Evolutionary conservation across 2,329 filamentous ascomycete genomes (phyloP), one percentile per base, ranked within the genome.

Genomic region (Diaporthe batatas): DNA sequence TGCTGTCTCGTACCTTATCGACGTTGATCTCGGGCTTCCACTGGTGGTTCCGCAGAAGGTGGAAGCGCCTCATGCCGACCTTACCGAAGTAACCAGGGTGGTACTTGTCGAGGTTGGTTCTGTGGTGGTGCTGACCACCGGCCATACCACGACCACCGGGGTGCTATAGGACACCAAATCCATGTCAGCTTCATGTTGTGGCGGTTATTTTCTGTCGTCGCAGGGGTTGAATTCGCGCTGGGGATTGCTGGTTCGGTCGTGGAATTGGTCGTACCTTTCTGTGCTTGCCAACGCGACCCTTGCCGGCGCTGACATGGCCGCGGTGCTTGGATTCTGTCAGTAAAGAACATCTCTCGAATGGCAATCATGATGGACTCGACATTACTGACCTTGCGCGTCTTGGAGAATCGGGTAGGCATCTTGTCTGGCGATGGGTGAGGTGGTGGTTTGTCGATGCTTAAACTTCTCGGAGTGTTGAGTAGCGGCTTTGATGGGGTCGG

Each of bases 31-130:
- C 91, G 79, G 96, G 96, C 90, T 98, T 98, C 96, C 96, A 99
- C 91, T 96, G 95, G 84, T 97, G 93, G 90, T 96, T 96, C 83
- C 92, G 90, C 83, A 94, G 92, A 88, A 96, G 95, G 91, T 98
- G 96, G 94, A 98, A 98, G 89, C 96, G 92, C 83, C 94, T 90
- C 93, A 96, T 96, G 88, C 93, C 93, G 80, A 96, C 94, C 90
- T 98, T 98, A 88, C 94, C 94, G 88, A 98, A 98, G 94, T 98
- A 98, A 94, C 96, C 96, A 77, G 96, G 95, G 84, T 97, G 94
- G 92, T 96, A 97, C 87, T 96, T 95, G 79, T 87, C 85, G 75
- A 87, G 78, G 89, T 97, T 97, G 83, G 94, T 97, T 80, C 94
- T 88, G 92, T 97, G 94, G 89, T 99, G 96, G 90, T 99, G 96